phyloP scores from a whole-genome alignment of 1,284 basidiomycete species.

The Trametes hirsuta region DNA sequence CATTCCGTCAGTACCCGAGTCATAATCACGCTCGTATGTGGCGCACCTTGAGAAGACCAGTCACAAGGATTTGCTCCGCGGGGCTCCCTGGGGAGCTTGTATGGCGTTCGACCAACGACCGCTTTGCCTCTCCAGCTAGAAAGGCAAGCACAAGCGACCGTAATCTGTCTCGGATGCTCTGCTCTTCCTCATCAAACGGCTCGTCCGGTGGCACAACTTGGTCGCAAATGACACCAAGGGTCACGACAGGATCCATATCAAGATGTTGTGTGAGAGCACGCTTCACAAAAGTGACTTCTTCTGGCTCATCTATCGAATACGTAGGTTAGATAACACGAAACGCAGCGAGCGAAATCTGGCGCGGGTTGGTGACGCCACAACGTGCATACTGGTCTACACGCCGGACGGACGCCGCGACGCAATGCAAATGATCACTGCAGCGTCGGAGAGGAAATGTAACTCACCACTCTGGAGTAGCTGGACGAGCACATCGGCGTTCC shows the following conservation, averaged over 20 bases:
- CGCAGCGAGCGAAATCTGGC: neutral
- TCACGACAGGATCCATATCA: constrained; percentile 60
- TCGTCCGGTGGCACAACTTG: constrained; percentile 60
- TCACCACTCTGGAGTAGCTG: constrained; percentile 75
- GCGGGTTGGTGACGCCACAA: neutral
- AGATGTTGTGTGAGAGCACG: constrained; percentile 63
- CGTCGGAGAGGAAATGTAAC: constrained; percentile 31
- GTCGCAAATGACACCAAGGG: constrained; percentile 69
- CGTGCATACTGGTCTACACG: neutral
- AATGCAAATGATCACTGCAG: neutral
- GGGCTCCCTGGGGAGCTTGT: constrained; percentile 45
- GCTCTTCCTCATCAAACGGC: constrained; percentile 58
- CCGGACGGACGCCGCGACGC: neutral
- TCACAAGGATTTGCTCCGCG: constrained; percentile 52
- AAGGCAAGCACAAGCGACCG: constrained; percentile 63
- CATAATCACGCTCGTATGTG: neutral
- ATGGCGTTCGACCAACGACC: constrained; percentile 48
- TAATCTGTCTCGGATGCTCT: constrained; percentile 56
- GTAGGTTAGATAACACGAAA: neutral
- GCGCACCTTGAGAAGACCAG: constrained; percentile 53
- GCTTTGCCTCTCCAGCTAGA: constrained; percentile 55
- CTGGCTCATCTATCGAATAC: constrained; percentile 56
- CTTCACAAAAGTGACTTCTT: constrained; percentile 65
- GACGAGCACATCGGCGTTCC: constrained; percentile 73
- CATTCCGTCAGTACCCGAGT: neutral